phyloP scores from a whole-genome alignment of 768 basidiomycete genomes.

The Mycena pura region DNA sequence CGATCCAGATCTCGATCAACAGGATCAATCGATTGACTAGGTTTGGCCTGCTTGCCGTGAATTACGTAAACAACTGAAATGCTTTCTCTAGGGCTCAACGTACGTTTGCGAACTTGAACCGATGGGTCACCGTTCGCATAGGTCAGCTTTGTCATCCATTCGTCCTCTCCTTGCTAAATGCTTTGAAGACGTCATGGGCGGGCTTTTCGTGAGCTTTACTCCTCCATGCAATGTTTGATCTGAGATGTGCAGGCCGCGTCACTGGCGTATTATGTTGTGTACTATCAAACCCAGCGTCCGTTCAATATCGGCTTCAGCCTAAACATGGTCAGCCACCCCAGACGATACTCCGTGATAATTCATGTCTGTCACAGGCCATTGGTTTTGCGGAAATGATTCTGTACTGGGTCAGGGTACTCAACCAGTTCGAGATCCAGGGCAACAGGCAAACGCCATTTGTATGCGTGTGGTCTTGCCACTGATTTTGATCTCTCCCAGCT shows the following conservation, averaged over 20 bases:
- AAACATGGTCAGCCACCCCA: constrained; percentile 48
- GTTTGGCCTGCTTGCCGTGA: not conserved
- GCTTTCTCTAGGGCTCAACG: constrained; percentile 30
- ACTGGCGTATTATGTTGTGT: constrained; percentile 51
- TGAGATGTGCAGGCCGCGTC: constrained; percentile 22
- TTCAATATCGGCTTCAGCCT: constrained; percentile 45
- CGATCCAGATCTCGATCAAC: constrained; percentile 40
- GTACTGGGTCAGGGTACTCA: constrained; percentile 31
- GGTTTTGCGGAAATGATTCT: constrained; percentile 54
- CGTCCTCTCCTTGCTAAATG: not conserved
- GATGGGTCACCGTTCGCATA: constrained; percentile 45
- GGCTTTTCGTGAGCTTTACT: constrained; percentile 41
- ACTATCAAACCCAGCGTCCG: constrained; percentile 39
- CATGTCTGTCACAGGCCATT: constrained; percentile 27
- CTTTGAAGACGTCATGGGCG: constrained; percentile 45
- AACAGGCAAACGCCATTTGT: constrained; percentile 9
- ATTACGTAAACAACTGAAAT: not conserved
- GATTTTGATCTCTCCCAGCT: constrained; percentile 17
- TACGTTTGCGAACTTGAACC: constrained; percentile 45
- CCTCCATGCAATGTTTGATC: not conserved
- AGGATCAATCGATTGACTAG: constrained; percentile 47
- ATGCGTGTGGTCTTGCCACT: constrained; percentile 41
- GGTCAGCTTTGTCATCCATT: not conserved
- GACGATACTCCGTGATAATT: not conserved
- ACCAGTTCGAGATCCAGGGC: constrained; percentile 37